Evolutionary conservation across 805 yeast genomes (phyloP).

Genomic region (Phaffomyces thermotolerans): DNA sequence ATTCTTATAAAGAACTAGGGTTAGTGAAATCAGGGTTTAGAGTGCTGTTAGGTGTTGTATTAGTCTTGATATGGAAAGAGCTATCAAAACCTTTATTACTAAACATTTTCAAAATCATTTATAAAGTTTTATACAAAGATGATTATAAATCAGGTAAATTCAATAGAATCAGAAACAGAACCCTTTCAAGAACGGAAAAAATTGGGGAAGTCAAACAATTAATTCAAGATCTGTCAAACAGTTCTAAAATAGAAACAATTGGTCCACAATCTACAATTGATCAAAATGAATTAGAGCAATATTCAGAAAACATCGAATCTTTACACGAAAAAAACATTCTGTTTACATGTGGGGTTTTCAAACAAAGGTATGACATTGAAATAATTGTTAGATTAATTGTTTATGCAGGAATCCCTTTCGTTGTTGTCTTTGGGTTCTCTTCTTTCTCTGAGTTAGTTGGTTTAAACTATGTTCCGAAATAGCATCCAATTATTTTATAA

Average conservation of each 20-base stretch:
- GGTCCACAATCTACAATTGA: constrained; percentile 23
- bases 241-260: constrained; percentile 13
- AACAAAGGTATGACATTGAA: constrained; percentile 63
- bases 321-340: constrained; percentile 16
- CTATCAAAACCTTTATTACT: constrained; percentile 61
- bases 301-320: constrained; percentile 18
- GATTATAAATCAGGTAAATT: constrained; percentile 12
- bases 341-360: constrained; percentile 41
- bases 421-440: constrained; percentile 37
- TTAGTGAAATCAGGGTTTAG: constrained; percentile 36
- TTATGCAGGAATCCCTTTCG: constrained; percentile 70
- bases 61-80: constrained; percentile 69
- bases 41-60: constrained; percentile 50
- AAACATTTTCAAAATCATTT: constrained; percentile 51
- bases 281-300: constrained; percentile 19
- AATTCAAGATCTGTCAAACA: constrained; percentile 10
- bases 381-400: constrained; percentile 70
- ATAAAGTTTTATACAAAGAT: constrained; percentile 21
- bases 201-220: constrained; percentile 15
- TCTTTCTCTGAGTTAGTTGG: constrained; percentile 10
- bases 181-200: constrained; percentile 20
- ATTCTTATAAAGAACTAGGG: constrained; percentile 36
- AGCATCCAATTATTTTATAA: too few species aligned
- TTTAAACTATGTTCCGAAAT: constrained; percentile 10
- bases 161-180: constrained; percentile 21